Base-by-base conservation (phyloP, 2,329 filamentous ascomycete species). In the Cytospora leucostoma region DNA sequence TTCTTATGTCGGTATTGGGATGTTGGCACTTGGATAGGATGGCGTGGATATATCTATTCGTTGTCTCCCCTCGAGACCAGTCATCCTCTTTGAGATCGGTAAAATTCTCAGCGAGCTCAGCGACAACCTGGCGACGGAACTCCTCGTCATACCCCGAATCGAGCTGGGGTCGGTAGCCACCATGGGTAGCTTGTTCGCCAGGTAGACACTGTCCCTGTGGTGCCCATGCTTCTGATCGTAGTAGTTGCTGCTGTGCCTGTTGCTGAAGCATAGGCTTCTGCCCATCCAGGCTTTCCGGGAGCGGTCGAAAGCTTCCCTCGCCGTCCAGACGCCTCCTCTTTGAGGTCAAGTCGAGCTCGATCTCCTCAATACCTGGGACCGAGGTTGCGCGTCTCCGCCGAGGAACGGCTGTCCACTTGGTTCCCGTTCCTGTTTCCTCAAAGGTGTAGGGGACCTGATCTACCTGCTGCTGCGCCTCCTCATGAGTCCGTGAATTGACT, bases 71-170 rank as follows among this genome's bases (percentile, higher is more conserved):
- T 37, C 65, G 55, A 13, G 59, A 59, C 61, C 61, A 65, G 40
- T 66, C 65, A 27, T 59, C 62, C 52, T 66, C 65, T 35, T 62
- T 62, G 21, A 53, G 47, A 27, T 66, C 59, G n/a, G 65, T 66
- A 40, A 66, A 66, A 5, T 57, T 40, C 35, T 56, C 50, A 12
- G 52, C 62, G 2, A 66, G 49, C 55, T 66, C 65, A 13, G 11
- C n/a, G 4, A 66, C 50, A n/a, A 66, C 62, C 35, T 65, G 56
- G 17, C 37, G 57, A 38, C 65, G 51, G 19, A 64, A 66, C n/a
- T 32, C 19, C n/a, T 66, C 57, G 27, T 66, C 59, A 32, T 49
- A 57, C 7, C 34, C 53, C 32, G 34, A 13, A 15, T 66, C 62
- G n/a, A 58, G 49, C 6, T 10, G 32, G 10, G 62, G 62, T 5